Percentiles rank a stretch among this genome's conserved stretches.
Evolutionary conservation across 2,329 filamentous ascomycete genomes (phyloP).

Genomic region (Colletotrichum chrysophilum): DNA sequence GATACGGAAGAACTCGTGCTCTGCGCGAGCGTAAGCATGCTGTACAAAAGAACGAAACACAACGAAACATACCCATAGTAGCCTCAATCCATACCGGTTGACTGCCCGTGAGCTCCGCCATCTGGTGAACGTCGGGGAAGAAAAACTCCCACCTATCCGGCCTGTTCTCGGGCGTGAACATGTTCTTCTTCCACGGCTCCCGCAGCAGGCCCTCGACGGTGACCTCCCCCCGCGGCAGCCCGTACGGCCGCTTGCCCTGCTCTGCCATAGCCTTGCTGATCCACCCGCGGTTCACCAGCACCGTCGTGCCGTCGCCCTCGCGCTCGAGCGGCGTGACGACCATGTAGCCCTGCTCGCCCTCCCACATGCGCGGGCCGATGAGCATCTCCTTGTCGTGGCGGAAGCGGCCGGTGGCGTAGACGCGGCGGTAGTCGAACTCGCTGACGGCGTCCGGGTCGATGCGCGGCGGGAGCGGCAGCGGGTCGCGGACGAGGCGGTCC

Average conservation of each 20-base stretch:
- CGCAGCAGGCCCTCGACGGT: constrained; percentile 83
- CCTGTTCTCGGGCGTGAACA: constrained; percentile 91
- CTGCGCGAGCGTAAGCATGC: constrained; percentile 45
- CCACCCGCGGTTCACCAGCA: constrained; percentile 92
- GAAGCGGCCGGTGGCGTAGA: constrained; percentile 75
- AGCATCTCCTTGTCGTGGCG: constrained; percentile 96
- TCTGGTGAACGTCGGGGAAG: constrained; percentile 91
- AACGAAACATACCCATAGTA: constrained; percentile 74
- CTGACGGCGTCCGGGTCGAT: constrained; percentile 82
- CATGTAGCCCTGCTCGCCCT: constrained; percentile 89
- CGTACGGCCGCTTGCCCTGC: constrained; percentile 69
- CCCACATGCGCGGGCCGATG: constrained; percentile 85
- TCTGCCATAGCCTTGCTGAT: constrained; percentile 77
- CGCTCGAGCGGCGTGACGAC: constrained; percentile 92
- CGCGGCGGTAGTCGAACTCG: constrained; percentile 91
- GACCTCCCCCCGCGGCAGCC: constrained; percentile 73
- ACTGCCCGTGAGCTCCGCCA: constrained; percentile 82
- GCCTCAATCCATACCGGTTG: constrained; percentile 95
- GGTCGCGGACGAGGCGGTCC: constrained; percentile 85
- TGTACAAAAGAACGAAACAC: neutral
- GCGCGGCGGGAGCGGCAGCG: constrained; percentile 82
- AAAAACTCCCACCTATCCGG: constrained; percentile 88
- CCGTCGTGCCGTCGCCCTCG: constrained; percentile 63
- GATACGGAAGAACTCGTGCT: constrained; percentile 77
- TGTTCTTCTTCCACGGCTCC: constrained; percentile 95